Percentiles rank a stretch among this genome's conserved stretches.
Evolutionary conservation across 345 rosid genomes (phyloP).

Genomic region (Brassica nigra): DNA sequence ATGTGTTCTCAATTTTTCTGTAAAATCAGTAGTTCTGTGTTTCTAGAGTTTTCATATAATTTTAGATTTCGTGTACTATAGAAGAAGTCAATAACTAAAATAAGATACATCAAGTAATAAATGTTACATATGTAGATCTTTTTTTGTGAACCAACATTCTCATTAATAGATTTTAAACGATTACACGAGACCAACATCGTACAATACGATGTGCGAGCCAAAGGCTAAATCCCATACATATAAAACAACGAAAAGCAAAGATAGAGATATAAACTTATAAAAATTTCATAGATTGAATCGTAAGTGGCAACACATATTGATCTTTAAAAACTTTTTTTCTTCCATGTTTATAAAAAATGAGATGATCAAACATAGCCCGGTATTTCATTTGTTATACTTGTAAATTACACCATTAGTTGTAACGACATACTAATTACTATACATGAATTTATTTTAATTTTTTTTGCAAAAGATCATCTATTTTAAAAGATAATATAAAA

Average conservation of each 20-base stretch:
- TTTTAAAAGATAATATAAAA: no score
- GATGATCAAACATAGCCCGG: not conserved
- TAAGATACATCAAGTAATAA: not conserved
- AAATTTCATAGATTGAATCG: no score
- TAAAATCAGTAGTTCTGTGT: not conserved
- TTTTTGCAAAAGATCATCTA: not conserved
- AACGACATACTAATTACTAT: not conserved
- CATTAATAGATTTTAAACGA: no score
- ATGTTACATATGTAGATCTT: no score
- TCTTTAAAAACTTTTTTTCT: not conserved
- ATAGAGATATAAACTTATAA: no score
- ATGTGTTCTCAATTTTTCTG: not conserved
- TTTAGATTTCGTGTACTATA: not conserved
- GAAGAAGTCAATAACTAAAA: not conserved
- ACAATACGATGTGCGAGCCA: no score
- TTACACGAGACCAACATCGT: no score
- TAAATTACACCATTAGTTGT: not conserved
- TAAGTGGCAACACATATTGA: not conserved
- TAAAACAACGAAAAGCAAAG: no score
- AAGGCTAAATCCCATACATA: no score
- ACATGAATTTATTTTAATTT: not conserved
- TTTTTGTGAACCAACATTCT: no score
- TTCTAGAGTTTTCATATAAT: not conserved
- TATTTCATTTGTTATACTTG: not conserved
- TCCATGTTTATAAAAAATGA: not conserved